phyloP scores from a whole-genome alignment of 2,329 filamentous ascomycete genomes.

The Neofusicoccum laricinum region DNA sequence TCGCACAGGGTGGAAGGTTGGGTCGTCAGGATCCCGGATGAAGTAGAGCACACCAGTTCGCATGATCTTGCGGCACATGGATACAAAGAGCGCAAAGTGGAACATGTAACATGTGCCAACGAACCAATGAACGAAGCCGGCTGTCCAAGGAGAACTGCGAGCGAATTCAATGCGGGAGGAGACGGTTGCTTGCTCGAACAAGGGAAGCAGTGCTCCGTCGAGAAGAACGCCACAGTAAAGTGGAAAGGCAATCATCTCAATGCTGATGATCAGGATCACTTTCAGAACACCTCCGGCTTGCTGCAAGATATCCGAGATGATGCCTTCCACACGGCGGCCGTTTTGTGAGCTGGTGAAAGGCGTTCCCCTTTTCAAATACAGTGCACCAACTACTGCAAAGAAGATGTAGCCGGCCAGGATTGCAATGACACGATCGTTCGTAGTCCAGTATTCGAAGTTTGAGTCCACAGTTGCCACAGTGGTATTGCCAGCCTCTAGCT shows the following conservation, averaged over 20 bases:
- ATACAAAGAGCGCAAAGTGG: constrained; percentile 96
- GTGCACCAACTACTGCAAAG: constrained; percentile 68
- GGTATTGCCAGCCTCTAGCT: constrained; percentile 29
- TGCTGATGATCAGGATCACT: constrained; percentile 96
- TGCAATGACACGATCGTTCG: constrained; percentile 63
- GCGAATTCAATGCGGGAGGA: constrained; percentile 77
- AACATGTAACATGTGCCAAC: constrained; percentile 99
- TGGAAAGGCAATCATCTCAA: constrained; percentile 97
- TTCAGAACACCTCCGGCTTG: constrained; percentile 97
- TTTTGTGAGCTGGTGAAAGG: constrained; percentile 61
- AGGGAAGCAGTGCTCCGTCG: constrained; percentile 80
- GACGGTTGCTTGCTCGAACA: constrained; percentile 80
- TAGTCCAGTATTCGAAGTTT: constrained; percentile 42
- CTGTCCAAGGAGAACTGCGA: constrained; percentile 75
- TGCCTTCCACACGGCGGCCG: constrained; percentile 64
- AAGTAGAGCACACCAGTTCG: constrained; percentile 94
- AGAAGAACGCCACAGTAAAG: constrained; percentile 92
- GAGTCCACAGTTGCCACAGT: constrained; percentile 33
- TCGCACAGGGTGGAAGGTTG: constrained; percentile 94
- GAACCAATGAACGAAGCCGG: constrained; percentile 97
- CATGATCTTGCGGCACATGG: constrained; percentile 98
- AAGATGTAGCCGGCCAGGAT: constrained; percentile 79
- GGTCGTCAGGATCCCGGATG: constrained; percentile 95
- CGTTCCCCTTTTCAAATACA: constrained; percentile 74
- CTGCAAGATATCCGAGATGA: constrained; percentile 76